phyloP scores from a whole-genome alignment of 495 filamentous ascomycete genomes.

The Neurospora intermedia region DNA sequence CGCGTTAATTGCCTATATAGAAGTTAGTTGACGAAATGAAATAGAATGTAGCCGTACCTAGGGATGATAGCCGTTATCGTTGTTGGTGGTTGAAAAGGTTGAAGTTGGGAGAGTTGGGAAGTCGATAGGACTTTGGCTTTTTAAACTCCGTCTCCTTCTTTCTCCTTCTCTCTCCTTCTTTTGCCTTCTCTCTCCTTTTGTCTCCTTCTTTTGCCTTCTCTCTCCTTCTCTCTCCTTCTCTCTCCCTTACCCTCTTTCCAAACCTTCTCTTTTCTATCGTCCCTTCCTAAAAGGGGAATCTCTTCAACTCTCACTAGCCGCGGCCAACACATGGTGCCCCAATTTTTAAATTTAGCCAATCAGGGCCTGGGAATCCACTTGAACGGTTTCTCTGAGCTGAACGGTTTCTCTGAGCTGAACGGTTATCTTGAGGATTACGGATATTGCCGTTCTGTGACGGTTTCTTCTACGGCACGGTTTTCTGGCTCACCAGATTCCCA shows the following conservation, averaged over 20 bases:
- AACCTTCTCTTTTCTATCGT: background rate
- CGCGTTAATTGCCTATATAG: background rate
- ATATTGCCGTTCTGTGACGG: too few relatives aligned
- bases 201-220: too few relatives aligned
- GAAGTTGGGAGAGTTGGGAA: background rate
- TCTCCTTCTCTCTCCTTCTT: too few relatives aligned
- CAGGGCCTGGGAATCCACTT: background rate
- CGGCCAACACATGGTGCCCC: background rate
- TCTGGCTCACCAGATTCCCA: too few relatives aligned
- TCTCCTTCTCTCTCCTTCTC: too few relatives aligned
- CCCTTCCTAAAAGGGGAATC: background rate
- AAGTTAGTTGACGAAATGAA: background rate
- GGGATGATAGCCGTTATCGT: background rate
- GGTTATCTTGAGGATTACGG: background rate
- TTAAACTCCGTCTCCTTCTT: too few relatives aligned
- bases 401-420: background rate
- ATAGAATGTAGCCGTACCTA: background rate
- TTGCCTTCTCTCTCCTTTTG: too few relatives aligned
- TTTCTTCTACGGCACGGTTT: too few relatives aligned
- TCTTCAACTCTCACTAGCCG: background rate
- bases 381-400: background rate
- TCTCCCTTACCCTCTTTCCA: too few relatives aligned
- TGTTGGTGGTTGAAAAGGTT: background rate
- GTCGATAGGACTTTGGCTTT: background rate
- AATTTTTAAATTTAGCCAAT: background rate